phyloP scores from a whole-genome alignment of 2,329 filamentous ascomycete species.

The Amesomyces nigricolor region DNA sequence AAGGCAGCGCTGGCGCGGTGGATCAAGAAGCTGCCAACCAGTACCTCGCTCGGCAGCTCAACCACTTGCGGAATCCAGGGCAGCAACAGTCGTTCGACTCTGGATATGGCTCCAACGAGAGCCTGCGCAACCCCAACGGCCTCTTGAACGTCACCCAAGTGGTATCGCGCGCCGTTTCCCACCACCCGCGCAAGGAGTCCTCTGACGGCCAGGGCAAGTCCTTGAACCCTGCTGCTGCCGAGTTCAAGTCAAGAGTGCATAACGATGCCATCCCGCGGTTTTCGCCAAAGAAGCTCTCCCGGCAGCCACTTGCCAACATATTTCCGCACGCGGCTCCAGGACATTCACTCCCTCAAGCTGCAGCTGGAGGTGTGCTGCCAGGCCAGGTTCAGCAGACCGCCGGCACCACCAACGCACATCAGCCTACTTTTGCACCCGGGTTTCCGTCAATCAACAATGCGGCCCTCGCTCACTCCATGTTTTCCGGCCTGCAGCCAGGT shows the following conservation, averaged over 20 bases:
- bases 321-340: slow-evolving; percentile 12
- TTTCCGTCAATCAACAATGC: too few relatives aligned
- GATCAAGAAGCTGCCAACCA: background rate
- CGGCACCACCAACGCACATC: too few relatives aligned
- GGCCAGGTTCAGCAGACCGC: too few relatives aligned
- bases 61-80: background rate
- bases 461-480: too few relatives aligned
- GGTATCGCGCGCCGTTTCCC: background rate
- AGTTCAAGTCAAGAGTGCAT: slow-evolving; percentile 21
- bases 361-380: too few relatives aligned
- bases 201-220: slow-evolving; percentile 14
- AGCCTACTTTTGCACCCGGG: too few relatives aligned
- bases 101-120: slow-evolving; percentile 13
- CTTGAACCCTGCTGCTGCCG: slow-evolving; percentile 26
- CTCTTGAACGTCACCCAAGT: background rate
- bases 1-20: background rate
- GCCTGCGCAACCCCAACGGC: background rate
- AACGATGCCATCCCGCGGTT: background rate
- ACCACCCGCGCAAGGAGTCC: background rate
- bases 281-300: slow-evolving; percentile 20
- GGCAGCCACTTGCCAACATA: slow-evolving; percentile 21
- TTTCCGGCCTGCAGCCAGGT: too few relatives aligned
- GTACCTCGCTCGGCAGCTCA: background rate
- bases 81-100: slow-evolving; percentile 14
- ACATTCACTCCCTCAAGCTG: background rate